Percentiles rank a stretch among this genome's conserved stretches.
Evolutionary conservation across 1,284 basidiomycete genomes (phyloP).

Genomic region (Puccinia polysora): DNA sequence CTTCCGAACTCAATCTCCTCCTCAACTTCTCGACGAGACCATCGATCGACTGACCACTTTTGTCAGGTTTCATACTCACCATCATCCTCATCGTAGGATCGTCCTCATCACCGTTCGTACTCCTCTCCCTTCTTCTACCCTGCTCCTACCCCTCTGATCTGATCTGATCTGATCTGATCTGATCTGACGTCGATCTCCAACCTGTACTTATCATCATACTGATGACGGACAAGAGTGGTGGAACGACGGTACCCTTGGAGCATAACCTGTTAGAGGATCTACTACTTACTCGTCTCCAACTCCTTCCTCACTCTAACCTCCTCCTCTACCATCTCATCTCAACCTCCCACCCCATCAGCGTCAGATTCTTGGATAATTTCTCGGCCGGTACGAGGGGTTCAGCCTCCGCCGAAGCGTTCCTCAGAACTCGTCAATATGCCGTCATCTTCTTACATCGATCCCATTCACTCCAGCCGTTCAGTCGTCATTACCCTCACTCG

Average conservation of each 20-base stretch:
- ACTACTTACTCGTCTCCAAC: not conserved
- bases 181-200: too few species aligned
- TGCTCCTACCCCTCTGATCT: too few species aligned
- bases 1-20: too few species aligned
- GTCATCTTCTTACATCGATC: conserved; percentile 98
- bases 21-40: too few species aligned
- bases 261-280: conserved; percentile 79
- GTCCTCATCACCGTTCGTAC: too few species aligned
- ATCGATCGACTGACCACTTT: too few species aligned
- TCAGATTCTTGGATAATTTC: conserved; percentile 97
- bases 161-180: too few species aligned
- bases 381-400: conserved; percentile 96
- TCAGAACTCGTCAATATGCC: conserved; percentile 76
- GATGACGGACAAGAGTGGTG: conserved; percentile 85
- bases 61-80: too few species aligned
- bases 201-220: too few species aligned
- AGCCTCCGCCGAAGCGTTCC: conserved; percentile 95
- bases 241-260: conserved; percentile 89
- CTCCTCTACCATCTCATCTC: not conserved
- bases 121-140: too few species aligned
- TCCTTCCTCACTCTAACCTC: conserved; percentile 4
- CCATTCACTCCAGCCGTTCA: conserved; percentile 94
- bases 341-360: conserved; percentile 59
- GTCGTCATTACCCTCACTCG: conserved; percentile 92
- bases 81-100: too few species aligned